Conservation (phyloP, 2,329 filamentous ascomycete genomes). For the Ophiognomonia clavigignenti-juglandacearum region DNA sequence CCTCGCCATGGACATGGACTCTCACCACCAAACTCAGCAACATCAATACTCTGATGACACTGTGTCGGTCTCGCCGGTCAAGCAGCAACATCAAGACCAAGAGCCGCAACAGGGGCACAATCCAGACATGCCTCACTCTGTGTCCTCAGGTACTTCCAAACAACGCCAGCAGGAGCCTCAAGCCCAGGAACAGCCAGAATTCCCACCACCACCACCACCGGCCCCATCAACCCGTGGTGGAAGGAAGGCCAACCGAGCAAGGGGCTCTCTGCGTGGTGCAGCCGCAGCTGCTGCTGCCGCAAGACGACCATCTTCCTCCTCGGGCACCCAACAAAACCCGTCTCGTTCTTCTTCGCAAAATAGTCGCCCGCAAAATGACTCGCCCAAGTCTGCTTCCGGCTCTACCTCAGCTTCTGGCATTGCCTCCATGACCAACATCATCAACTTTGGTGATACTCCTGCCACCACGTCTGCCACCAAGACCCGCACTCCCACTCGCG, state of each 20-base stretch:
- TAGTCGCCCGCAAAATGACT: slow-evolving; percentile 1
- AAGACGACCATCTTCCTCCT: slow-evolving; percentile 12
- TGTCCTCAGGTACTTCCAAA: no score
- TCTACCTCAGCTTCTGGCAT: neutral
- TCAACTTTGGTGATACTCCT: slow-evolving; percentile 10
- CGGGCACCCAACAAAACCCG: slow-evolving; percentile 2
- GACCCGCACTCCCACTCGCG: slow-evolving; percentile 12
- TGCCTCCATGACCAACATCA: slow-evolving; percentile 7
- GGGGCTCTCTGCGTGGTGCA: slow-evolving; percentile 13
- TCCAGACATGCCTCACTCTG: no score
- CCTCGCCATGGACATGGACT: slow-evolving; percentile 6
- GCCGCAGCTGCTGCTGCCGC: no score
- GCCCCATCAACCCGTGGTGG: slow-evolving; percentile 8
- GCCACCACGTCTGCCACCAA: slow-evolving; percentile 1
- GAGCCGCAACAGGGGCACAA: neutral
- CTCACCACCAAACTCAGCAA: slow-evolving; percentile 9
- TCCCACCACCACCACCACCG: no score
- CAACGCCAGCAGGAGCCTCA: no score
- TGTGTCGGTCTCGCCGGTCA: neutral
- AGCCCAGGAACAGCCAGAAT: no score
- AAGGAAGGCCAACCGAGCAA: slow-evolving; percentile 9
- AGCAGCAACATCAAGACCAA: slow-evolving; percentile 3
- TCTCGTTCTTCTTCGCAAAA: no score
- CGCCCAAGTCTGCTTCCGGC: neutral
- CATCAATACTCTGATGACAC: neutral